Percentiles rank a stretch among this genome's conserved stretches.
phyloP scores from a whole-genome alignment of 257 asterid genomes.

The Jasminum sambac region DNA sequence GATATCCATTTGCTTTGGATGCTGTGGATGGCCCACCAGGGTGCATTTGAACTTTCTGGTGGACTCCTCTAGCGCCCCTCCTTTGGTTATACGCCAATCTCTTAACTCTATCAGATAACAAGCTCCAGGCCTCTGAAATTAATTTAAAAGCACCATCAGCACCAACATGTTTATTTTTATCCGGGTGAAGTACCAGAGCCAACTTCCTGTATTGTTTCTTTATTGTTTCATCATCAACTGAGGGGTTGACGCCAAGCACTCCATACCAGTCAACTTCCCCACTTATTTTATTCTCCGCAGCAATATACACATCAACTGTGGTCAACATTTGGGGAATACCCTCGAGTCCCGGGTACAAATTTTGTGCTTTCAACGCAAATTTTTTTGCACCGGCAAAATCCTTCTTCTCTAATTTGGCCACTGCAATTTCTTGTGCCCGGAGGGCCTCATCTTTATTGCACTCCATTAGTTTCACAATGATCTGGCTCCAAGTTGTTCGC shows the following conservation, averaged over 20 bases:
- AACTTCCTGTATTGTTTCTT: constrained; percentile 66
- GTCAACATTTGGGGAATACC: constrained; percentile 60
- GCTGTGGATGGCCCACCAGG: constrained; percentile 52
- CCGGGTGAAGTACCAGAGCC: constrained; percentile 77
- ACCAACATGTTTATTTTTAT: constrained; percentile 62
- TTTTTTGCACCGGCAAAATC: constrained; percentile 67
- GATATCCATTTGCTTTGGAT: constrained; percentile 51
- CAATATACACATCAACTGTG: constrained; percentile 56
- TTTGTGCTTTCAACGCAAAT: constrained; percentile 63
- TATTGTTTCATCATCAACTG: constrained; percentile 62
- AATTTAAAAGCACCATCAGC: constrained; percentile 80
- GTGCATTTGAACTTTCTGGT: constrained; percentile 42
- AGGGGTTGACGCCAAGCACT: constrained; percentile 62
- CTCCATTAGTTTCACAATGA: constrained; percentile 53
- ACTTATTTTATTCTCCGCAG: constrained; percentile 64
- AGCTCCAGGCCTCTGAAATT: constrained; percentile 68
- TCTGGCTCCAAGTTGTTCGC: constrained; percentile 20
- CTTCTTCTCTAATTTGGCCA: constrained; percentile 49
- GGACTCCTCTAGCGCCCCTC: constrained; percentile 48
- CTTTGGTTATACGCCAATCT: constrained; percentile 62
- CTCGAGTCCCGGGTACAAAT: constrained; percentile 61
- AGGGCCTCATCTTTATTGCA: constrained; percentile 81
- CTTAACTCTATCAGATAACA: constrained; percentile 66
- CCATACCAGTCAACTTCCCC: constrained; percentile 79
- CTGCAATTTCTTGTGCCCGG: constrained; percentile 65